phyloP scores from a whole-genome alignment of 2,329 filamentous ascomycete genomes.

The Colletotrichum sp. region DNA sequence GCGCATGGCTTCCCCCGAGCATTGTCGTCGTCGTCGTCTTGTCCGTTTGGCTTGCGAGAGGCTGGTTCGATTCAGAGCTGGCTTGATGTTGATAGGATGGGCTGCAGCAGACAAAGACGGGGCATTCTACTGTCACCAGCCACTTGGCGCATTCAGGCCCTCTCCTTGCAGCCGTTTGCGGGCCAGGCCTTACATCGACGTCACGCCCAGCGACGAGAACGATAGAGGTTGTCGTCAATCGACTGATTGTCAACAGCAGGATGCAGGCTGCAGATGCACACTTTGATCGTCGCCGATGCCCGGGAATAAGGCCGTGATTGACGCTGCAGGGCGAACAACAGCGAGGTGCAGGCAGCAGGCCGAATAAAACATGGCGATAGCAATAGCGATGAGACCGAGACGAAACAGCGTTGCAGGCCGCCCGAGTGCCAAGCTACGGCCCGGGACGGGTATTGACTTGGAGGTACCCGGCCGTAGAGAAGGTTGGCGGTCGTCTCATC shows the following conservation, averaged over 20 bases:
- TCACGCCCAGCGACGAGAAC: neutral
- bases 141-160: neutral
- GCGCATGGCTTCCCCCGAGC: neutral
- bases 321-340: neutral
- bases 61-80: neutral
- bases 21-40: neutral
- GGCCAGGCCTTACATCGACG: neutral
- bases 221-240: neutral
- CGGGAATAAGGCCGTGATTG: neutral
- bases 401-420: constrained; percentile 9
- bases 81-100: neutral
- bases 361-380: neutral
- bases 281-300: neutral
- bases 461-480: neutral
- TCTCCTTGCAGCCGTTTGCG: neutral
- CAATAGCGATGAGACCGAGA: neutral
- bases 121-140: neutral
- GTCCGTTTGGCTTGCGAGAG: neutral
- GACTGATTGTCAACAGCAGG: neutral
- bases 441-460: neutral
- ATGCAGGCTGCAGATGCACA: neutral
- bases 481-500: neutral
- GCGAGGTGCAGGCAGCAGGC: neutral
- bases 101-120: neutral
- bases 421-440: neutral